phyloP scores from a whole-genome alignment of 306 rosid genomes.

The Acacia confusa region DNA sequence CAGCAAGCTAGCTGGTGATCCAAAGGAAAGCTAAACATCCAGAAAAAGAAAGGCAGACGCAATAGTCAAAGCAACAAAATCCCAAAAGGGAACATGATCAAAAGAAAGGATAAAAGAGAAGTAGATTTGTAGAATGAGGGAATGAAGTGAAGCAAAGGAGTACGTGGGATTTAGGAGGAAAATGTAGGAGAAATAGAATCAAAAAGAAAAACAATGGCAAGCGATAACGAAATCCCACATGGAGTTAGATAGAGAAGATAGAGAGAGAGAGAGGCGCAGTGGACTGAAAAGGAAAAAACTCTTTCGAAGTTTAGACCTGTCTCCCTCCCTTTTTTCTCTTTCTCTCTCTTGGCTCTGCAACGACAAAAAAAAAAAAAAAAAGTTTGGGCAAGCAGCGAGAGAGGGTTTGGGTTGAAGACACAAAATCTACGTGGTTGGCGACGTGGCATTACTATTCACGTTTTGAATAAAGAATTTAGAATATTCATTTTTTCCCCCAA shows the following conservation, averaged over 20 bases:
- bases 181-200: neutral
- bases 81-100: neutral
- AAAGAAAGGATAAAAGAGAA: neutral
- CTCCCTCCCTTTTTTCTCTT: constrained; percentile 27
- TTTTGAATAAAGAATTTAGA: neutral
- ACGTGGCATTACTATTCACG: constrained; percentile 1
- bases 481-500: neutral
- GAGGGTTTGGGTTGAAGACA: neutral
- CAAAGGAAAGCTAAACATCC: neutral
- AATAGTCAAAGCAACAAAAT: neutral
- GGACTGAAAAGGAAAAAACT: constrained; percentile 46
- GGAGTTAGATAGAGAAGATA: neutral
- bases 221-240: neutral
- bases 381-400: neutral
- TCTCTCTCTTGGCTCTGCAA: constrained; percentile 8
- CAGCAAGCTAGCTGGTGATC: constrained; percentile 1
- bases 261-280: constrained; percentile 38
- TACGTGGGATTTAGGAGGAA: neutral
- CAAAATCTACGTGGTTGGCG: neutral
- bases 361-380: constrained; percentile 30
- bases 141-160: constrained; percentile 26
- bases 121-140: constrained; percentile 8
- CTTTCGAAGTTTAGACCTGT: constrained; percentile 27
- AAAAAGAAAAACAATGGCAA: constrained; percentile 1
- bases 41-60: neutral